Percentiles rank a stretch among this genome's conserved stretches.
Evolutionary conservation across 495 filamentous ascomycete genomes (phyloP).

Genomic region (Tetracladium marchalianum): DNA sequence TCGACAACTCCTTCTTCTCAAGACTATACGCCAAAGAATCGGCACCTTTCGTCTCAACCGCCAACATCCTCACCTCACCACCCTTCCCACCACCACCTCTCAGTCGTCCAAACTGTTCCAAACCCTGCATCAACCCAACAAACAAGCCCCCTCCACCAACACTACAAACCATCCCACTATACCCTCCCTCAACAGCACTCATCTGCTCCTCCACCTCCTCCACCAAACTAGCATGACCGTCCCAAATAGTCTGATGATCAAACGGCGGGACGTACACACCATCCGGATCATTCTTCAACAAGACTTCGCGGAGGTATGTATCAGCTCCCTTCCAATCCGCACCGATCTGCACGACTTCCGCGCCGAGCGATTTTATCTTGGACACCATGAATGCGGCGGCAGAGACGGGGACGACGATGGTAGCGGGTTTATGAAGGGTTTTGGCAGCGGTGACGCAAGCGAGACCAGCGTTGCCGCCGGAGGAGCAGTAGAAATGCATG

Average conservation of each 20-base stretch:
- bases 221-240: slow-evolving; percentile 62
- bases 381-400: slow-evolving; percentile 63
- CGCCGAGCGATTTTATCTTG: slow-evolving; percentile 43
- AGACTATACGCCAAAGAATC: slow-evolving; percentile 57
- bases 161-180: slow-evolving; percentile 56
- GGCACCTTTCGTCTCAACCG: slow-evolving; percentile 76
- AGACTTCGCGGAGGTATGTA: slow-evolving; percentile 49
- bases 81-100: slow-evolving; percentile 14
- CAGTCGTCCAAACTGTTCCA: slow-evolving; percentile 39
- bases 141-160: slow-evolving; percentile 88
- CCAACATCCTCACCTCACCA: slow-evolving; percentile 41
- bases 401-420: slow-evolving; percentile 66
- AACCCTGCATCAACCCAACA: slow-evolving; percentile 65
- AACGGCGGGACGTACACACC: slow-evolving; percentile 89
- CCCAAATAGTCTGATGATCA: slow-evolving; percentile 78
- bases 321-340: slow-evolving; percentile 71
- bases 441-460: slow-evolving; percentile 75
- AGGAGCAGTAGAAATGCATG: slow-evolving; percentile 79
- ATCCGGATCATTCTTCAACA: slow-evolving; percentile 40
- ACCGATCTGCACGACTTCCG: slow-evolving; percentile 57
- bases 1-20: slow-evolving; percentile 47
- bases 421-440: slow-evolving; percentile 58
- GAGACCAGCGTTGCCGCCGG: slow-evolving; percentile 86
- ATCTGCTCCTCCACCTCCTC: slow-evolving; percentile 62
- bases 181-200: slow-evolving; percentile 19